Evolutionary conservation across 768 basidiomycete genomes (phyloP).

Genomic region (Suillus weaverae): DNA sequence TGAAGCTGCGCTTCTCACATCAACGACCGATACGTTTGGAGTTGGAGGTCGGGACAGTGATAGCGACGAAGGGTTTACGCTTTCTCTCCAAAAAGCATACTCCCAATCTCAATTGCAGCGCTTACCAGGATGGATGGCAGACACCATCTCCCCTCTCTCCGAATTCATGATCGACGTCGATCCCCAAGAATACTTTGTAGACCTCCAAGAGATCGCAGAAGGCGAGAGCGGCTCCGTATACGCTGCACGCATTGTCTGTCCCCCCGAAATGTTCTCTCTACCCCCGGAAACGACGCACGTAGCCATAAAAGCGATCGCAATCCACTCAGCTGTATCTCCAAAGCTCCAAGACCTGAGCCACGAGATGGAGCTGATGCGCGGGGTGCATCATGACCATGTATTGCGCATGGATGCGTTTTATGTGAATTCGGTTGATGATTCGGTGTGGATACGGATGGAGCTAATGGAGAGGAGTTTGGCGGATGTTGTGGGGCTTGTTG

Average conservation of each 20-base stretch:
- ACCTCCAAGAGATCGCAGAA: conserved; percentile 78
- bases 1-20: conserved; percentile 30
- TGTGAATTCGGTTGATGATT: conserved; percentile 54
- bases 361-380: conserved; percentile 61
- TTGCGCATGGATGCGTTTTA: conserved; percentile 70
- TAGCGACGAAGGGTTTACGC: conserved; percentile 17
- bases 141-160: conserved; percentile 56
- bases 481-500: conserved; percentile 68
- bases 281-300: conserved; percentile 44
- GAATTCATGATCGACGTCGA: conserved; percentile 66
- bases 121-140: conserved; percentile 64
- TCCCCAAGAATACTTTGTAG: conserved; percentile 62
- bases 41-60: conserved; percentile 33
- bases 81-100: conserved; percentile 31
- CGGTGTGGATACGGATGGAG: conserved; percentile 87
- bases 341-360: conserved; percentile 64
- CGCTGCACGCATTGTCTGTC: conserved; percentile 36
- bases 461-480: conserved; percentile 88
- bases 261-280: conserved; percentile 17
- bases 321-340: conserved; percentile 41
- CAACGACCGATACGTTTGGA: conserved; percentile 40
- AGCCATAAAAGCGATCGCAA: conserved; percentile 58
- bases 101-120: conserved; percentile 41
- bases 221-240: conserved; percentile 79
- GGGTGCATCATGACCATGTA: conserved; percentile 59